Conservation (phyloP, 202 grass and related monocot genomes). For the Musa balbisiana region DNA sequence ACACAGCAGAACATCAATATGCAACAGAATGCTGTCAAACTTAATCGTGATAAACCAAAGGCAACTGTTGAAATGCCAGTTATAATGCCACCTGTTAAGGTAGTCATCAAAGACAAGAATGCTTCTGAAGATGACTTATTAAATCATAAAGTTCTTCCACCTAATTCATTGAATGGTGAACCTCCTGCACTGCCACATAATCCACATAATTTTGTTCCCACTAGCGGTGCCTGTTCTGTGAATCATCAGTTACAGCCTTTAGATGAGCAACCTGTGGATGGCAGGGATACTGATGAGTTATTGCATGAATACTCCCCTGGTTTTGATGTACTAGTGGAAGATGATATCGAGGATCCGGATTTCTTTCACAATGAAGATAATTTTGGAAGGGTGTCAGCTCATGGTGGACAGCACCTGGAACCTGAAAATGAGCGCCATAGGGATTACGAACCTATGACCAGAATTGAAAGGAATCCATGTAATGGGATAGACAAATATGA, state of each 20-base stretch:
- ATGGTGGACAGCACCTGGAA: conserved; percentile 39
- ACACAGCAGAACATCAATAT: neutral
- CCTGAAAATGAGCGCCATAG: conserved; percentile 38
- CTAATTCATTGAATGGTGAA: neutral
- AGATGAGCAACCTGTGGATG: conserved; percentile 14
- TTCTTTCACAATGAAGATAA: conserved; percentile 58
- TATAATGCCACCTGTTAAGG: neutral
- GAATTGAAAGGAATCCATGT: conserved; percentile 9
- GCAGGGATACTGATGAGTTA: conserved; percentile 64
- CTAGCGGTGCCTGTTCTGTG: conserved; percentile 31
- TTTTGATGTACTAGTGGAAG: conserved; percentile 10
- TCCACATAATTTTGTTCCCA: conserved; percentile 35
- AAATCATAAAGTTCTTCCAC: neutral
- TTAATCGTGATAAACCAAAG: neutral
- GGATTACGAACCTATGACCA: conserved; percentile 22
- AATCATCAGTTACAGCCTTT: conserved; percentile 30
- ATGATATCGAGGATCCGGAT: conserved; percentile 46
- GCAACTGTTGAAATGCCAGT: neutral
- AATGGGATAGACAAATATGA: conserved; percentile 11
- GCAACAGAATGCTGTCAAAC: conserved; percentile 20
- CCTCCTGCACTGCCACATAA: conserved; percentile 38
- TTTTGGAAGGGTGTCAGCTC: conserved; percentile 34
- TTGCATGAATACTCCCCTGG: conserved; percentile 68
- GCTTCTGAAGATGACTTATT: neutral
- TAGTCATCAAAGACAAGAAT: neutral